Evolutionary conservation across 2,329 filamentous ascomycete genomes (phyloP), one percentile per base, ranked within the genome.

Genomic region (Alternaria hordeiaustralica): DNA sequence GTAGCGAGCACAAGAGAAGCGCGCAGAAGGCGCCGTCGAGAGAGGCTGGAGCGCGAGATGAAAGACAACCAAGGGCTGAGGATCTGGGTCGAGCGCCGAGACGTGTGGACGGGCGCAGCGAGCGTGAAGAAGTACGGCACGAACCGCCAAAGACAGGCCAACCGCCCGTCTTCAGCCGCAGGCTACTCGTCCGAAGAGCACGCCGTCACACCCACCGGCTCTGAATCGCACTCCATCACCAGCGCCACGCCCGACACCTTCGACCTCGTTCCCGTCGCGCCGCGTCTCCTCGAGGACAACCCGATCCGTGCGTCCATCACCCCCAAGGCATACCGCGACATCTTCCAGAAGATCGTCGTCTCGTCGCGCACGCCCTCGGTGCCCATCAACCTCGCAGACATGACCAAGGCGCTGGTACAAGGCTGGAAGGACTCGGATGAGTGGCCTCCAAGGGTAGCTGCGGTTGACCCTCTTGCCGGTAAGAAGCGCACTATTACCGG

Each of bases 371-470:
- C 93, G 3, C 95, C 95, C 0, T 90, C 91, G 2, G 92, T 96
- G 15, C 95, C 95, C 4, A 91, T 97, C 74, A 97, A 97, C 71
- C 87, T 98, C 0, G 83, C 86, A 28, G 93, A 97, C 71, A 90
- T 97, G 82, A 88, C 92, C 21, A 87, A 89, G 10, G 89, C 92
- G 12, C 92, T 95, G 68, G 94, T 98, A 1, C 86, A 91, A 26
- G 95, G 95, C 46, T 97, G 95, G 95, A 97, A 96, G 79, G 87
- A 92, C 44, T 93, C 96, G 72, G 94, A 94, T 15, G 93, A 97
- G 79, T 98, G 95, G 95, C 94, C 95, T 5, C 93, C 92, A 1
- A 88, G 87, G 69, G 78, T 85, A 0, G 82, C 82, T 18, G 74
- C 85, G 50, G 71, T 84, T 49, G 83, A 87, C 73, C 78, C 84